Evolutionary conservation across 257 asterid genomes (phyloP).

Genomic region (Capsicum pubescens): DNA sequence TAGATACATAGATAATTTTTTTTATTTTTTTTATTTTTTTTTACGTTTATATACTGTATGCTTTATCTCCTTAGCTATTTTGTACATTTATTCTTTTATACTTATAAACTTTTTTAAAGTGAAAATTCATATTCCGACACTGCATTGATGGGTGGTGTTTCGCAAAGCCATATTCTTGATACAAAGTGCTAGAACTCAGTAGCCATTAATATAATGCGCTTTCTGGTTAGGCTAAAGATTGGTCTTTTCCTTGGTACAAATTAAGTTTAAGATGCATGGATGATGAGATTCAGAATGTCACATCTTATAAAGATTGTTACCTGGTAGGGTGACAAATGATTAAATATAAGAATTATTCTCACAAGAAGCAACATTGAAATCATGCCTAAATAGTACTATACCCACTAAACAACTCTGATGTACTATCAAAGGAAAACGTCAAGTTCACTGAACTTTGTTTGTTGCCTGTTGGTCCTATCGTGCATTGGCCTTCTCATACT

Average conservation of each 20-base stretch:
- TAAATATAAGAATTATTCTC: background rate
- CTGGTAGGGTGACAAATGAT: background rate
- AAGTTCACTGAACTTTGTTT: background rate
- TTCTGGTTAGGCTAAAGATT: background rate
- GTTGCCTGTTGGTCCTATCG: background rate
- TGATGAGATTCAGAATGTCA: constrained; percentile 11
- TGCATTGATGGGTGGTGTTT: no score
- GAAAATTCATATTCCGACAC: no score
- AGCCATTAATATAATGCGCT: background rate
- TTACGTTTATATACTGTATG: no score
- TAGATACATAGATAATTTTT: no score
- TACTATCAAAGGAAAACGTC: background rate
- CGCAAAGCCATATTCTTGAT: background rate
- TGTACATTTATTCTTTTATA: no score
- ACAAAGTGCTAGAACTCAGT: background rate
- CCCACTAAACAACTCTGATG: no score
- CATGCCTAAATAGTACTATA: background rate
- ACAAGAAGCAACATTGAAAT: background rate
- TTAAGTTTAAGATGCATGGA: background rate
- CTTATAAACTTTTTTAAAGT: no score
- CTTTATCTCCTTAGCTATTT: no score
- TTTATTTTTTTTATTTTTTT: no score
- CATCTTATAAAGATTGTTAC: constrained; percentile 9
- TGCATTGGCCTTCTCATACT: background rate
- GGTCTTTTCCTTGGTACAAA: background rate